Evolutionary conservation across 371 early-diverging fungal genomes (phyloP).

Genomic region (Mortierella sp.): DNA sequence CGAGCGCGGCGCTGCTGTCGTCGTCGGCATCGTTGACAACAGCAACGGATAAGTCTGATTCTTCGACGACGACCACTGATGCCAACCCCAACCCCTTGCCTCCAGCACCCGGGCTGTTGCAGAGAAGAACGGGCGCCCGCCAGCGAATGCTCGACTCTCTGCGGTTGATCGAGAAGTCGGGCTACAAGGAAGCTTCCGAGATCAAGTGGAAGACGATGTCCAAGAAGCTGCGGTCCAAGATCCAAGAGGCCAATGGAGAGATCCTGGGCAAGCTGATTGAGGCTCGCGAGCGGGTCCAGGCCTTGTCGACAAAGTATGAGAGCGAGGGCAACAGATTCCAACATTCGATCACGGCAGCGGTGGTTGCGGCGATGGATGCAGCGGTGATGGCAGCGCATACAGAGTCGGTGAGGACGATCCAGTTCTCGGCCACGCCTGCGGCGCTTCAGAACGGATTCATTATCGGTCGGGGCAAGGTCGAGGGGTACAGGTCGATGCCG

Average conservation of each 20-base stretch:
- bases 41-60: not conserved
- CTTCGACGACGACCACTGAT: not conserved
- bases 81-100: conserved; percentile 16
- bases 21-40: not conserved
- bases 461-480: not conserved
- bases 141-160: conserved; percentile 51
- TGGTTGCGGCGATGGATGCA: conserved; percentile 3
- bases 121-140: conserved; percentile 47
- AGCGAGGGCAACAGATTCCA: not conserved
- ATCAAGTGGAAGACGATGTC: conserved; percentile 53
- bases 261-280: conserved; percentile 48
- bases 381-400: not conserved
- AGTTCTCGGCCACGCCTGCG: not conserved
- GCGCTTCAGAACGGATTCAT: not conserved
- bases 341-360: not conserved
- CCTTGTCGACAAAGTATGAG: not conserved
- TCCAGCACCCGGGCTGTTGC: conserved; percentile 44
- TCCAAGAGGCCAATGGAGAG: conserved; percentile 47
- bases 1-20: not conserved
- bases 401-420: conserved; percentile 1
- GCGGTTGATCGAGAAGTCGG: conserved; percentile 44
- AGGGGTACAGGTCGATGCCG: not conserved
- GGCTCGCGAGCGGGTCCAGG: conserved; percentile 36
- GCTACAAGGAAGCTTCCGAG: conserved; percentile 43
- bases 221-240: conserved; percentile 30